Conservation (phyloP, 768 basidiomycete species). For the Naganishia onofrii region DNA sequence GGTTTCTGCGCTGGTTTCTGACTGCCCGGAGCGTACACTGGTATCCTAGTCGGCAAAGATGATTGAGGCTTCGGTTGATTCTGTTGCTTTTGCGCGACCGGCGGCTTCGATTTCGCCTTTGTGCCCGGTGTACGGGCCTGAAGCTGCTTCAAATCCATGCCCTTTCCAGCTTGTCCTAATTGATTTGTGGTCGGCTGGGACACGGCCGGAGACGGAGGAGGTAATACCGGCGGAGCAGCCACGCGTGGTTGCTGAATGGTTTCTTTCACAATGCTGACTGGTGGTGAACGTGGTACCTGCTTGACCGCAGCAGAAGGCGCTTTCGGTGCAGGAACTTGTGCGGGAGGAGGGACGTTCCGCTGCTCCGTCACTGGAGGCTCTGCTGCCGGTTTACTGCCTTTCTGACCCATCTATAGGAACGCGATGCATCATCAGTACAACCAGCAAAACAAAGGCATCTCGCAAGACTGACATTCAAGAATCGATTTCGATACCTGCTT, state of each 20-base stretch:
- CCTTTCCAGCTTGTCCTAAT: background rate
- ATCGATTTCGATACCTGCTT: background rate
- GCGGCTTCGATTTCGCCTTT: background rate
- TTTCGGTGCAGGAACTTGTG: background rate
- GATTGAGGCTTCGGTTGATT: background rate
- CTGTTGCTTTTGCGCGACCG: background rate
- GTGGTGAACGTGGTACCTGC: background rate
- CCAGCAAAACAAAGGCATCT: background rate
- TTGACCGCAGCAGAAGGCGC: background rate
- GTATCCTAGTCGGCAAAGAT: background rate
- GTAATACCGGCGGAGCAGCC: background rate
- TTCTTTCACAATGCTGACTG: background rate
- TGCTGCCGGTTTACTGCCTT: background rate
- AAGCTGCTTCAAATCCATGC: background rate
- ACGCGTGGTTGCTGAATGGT: background rate
- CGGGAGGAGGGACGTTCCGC: background rate
- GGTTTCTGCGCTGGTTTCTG: background rate
- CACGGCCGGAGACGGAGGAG: background rate
- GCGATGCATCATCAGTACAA: background rate
- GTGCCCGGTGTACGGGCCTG: background rate
- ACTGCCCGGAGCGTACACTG: background rate
- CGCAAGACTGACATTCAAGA: background rate
- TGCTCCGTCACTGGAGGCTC: background rate
- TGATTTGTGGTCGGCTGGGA: background rate
- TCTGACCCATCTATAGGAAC: conserved; percentile 15